Percentiles rank a stretch among this genome's conserved stretches.
These are phyloP conservation scores for Tulasnella sp. DNA, from an alignment of 768 basidiomycete species.

Conservation along the genomic window DNA sequence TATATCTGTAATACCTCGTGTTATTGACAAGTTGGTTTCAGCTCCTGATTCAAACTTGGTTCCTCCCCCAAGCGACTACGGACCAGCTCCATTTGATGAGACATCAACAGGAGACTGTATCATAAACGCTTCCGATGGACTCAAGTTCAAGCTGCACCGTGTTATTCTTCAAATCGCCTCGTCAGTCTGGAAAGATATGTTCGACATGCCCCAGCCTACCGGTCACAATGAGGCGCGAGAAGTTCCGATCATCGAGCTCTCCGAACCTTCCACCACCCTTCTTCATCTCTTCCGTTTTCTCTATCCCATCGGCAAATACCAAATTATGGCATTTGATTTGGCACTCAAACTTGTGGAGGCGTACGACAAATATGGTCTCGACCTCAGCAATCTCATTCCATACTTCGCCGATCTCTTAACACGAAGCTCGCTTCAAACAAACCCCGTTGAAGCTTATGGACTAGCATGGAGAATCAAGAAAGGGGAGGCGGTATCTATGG, in stretches of 20 bases:
- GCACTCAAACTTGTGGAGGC: not conserved
- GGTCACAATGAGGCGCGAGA: not conserved
- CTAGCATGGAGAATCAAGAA: slow-evolving; percentile 4
- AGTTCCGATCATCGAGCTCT: not conserved
- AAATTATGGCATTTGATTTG: not conserved
- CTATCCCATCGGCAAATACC: not conserved
- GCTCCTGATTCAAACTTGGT: not conserved
- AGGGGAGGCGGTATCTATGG: not conserved
- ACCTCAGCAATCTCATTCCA: not conserved
- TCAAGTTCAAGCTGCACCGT: not conserved
- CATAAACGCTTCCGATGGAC: not conserved
- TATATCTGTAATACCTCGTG: not conserved
- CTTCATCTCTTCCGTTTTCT: not conserved
- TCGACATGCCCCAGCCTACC: not conserved
- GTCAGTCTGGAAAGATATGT: not conserved
- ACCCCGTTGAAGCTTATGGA: not conserved
- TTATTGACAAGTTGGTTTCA: not conserved
- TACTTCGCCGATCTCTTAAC: not conserved
- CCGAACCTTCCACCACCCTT: not conserved
- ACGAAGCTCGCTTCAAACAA: not conserved
- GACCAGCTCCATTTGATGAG: not conserved
- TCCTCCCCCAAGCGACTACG: not conserved
- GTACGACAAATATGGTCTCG: not conserved
- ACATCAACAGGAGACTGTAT: not conserved
- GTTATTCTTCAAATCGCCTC: slow-evolving; percentile 1